Conservation (phyloP, 2,329 filamentous ascomycete species). For the Fusarium sp. region DNA sequence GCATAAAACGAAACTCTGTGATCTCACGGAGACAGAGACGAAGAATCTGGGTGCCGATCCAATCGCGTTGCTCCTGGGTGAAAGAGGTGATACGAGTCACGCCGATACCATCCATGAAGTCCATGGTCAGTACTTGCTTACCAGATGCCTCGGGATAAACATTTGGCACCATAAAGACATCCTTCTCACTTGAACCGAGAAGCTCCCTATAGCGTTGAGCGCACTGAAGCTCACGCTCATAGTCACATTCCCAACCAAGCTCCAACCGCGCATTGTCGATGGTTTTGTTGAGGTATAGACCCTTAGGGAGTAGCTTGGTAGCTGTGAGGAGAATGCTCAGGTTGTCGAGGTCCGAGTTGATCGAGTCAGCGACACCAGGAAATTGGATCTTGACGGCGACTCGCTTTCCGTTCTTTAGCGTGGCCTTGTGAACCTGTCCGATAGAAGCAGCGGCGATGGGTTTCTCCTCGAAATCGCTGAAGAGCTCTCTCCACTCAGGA, state of each 20-base stretch:
- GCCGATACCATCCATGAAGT: conserved; percentile 85
- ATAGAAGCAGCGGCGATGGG: conserved; percentile 97
- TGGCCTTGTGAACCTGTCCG: conserved; percentile 91
- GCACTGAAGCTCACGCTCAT: conserved; percentile 85
- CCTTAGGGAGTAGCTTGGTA: conserved; percentile 87
- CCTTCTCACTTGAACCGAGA: conserved; percentile 66
- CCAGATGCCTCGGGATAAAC: conserved; percentile 84
- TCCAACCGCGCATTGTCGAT: conserved; percentile 94
- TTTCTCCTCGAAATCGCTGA: conserved; percentile 84
- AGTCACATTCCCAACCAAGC: conserved; percentile 97
- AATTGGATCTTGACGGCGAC: conserved; percentile 99
- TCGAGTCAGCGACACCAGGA: conserved; percentile 93
- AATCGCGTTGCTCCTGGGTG: conserved; percentile 86
- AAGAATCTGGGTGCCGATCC: conserved; percentile 94
- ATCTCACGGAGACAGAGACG: conserved; percentile 93
- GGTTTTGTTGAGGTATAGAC: conserved; percentile 94
- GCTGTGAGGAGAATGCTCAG: conserved; percentile 90
- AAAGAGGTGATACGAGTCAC: conserved; percentile 84
- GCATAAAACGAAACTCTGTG: conserved; percentile 96
- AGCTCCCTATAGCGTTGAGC: conserved; percentile 79
- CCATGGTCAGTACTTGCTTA: conserved; percentile 89
- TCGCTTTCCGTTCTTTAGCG: conserved; percentile 75
- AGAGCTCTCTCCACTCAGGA: conserved; percentile 83
- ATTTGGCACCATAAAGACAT: conserved; percentile 81
- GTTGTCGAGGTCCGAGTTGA: conserved; percentile 96